Base-by-base conservation (phyloP, 202 grass and related monocot species). In the Setaria italica region DNA sequence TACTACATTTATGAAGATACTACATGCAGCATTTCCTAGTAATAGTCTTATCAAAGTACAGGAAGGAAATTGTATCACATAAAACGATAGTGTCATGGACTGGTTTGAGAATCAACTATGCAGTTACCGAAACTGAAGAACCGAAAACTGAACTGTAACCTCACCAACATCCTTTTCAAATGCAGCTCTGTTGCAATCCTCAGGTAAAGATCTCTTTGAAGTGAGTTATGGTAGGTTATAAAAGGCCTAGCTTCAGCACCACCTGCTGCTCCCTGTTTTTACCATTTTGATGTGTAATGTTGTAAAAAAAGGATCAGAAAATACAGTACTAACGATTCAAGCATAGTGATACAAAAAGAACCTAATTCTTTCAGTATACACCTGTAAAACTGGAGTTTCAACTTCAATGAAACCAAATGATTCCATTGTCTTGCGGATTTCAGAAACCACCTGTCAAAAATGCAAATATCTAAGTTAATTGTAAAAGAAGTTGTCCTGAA, bases 81-180 rank as follows among this genome's bases (percentile, higher is more conserved):
- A 70, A 81, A 53, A 45, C 17, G 16, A 56, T 84, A 62, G 7
- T 37, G 45, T 62, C 12, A 80, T 13, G 50, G 30, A 85, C 6
- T 62, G 62, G 41, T 77, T 79, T n/a, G 14, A 56, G 67, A 80
- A 75, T 49, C 81, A 84, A 86, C 53, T 41, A 15, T 11, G 12
- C 13, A 47, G 20, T 25, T 46, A 65, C 12, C 20, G 58, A 73
- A 83, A 55, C 35, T 9, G 57, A 77, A 83, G 41, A 80, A 77
- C 14, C 34, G 39, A 78, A 77, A 68, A 84, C 7, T 62, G 69
- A 49, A 81, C 25, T 43, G 77, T 84, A 89, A 91, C 82, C 90
- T 94, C 83, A 96, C 97, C 93, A 99, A 90, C 97, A 99, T 99
- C 89, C 93, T 91, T 90, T 96, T 96, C 86, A 99, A 90, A 72